Conservation (phyloP, 352 stramenopile species). For the Pythium guiyangense region DNA sequence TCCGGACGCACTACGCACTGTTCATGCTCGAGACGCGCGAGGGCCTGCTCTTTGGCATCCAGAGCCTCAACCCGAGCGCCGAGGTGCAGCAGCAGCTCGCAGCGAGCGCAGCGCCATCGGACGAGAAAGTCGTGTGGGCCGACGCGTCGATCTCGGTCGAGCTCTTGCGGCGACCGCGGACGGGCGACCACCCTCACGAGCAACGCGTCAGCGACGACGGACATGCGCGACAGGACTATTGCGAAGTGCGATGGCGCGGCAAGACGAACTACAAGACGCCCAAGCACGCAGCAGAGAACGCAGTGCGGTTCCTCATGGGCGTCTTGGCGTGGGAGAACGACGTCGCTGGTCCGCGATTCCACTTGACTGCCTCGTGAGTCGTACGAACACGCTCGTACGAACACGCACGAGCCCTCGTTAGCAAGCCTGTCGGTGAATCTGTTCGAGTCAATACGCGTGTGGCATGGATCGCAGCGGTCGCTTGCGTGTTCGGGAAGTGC, state of each 20-base stretch:
- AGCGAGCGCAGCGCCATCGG: neutral
- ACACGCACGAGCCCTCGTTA: too few relatives aligned
- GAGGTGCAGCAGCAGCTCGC: conserved; percentile 9
- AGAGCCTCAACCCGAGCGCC: conserved; percentile 26
- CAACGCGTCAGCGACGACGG: too few relatives aligned
- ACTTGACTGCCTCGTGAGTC: conserved; percentile 9
- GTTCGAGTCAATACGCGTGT: too few relatives aligned
- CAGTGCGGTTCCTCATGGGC: conserved; percentile 14
- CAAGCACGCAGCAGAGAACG: conserved; percentile 18
- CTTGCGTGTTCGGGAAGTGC: too few relatives aligned
- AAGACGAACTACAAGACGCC: conserved; percentile 19
- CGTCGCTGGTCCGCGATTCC: conserved; percentile 14
- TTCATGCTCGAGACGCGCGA: conserved; percentile 18
- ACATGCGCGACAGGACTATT: conserved; percentile 9
- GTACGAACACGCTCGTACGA: too few relatives aligned
- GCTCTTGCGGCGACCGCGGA: conserved; percentile 13
- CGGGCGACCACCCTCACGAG: neutral
- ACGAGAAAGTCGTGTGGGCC: conserved; percentile 27
- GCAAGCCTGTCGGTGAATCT: too few relatives aligned
- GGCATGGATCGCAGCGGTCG: too few relatives aligned
- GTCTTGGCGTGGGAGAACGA: conserved; percentile 18
- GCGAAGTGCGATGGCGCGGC: conserved; percentile 17
- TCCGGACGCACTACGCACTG: conserved; percentile 30
- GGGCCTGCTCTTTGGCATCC: conserved; percentile 24
- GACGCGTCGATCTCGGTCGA: conserved; percentile 27